A percentile compares a stretch with the other conserved stretches of the same genome.
Conservation (phyloP, 495 filamentous ascomycete genomes). For the Penicillium paxilli region DNA sequence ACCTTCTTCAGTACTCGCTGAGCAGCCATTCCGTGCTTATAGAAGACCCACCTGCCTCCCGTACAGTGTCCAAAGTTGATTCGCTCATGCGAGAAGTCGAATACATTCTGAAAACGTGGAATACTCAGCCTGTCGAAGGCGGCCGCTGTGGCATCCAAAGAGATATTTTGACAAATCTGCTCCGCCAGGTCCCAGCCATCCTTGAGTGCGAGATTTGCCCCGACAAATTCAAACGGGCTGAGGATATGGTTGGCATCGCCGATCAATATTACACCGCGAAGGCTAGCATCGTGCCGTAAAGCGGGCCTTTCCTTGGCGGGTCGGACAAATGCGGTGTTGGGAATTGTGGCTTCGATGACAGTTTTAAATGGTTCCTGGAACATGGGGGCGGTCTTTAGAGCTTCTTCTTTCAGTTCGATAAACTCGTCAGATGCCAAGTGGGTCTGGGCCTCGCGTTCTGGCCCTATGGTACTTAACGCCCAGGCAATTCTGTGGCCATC, state of each 20-base stretch:
- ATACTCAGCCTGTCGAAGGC: slow-evolving; percentile 9
- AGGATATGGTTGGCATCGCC: slow-evolving; percentile 14
- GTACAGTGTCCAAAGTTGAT: slow-evolving; percentile 9
- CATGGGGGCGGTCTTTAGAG: slow-evolving; percentile 4
- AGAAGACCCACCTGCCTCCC: slow-evolving; percentile 8
- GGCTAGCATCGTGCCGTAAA: slow-evolving; percentile 2
- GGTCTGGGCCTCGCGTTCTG: slow-evolving; percentile 2
- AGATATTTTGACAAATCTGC: slow-evolving; percentile 8
- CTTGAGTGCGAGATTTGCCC: slow-evolving; percentile 9
- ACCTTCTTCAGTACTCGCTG: slow-evolving; percentile 8
- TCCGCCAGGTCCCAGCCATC: slow-evolving; percentile 12
- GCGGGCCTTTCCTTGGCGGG: slow-evolving; percentile 9
- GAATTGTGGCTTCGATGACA: slow-evolving; percentile 3
- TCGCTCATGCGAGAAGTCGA: slow-evolving; percentile 8
- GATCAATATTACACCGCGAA: slow-evolving; percentile 8
- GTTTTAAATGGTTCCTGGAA: slow-evolving; percentile 13
- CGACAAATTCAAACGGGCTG: slow-evolving; percentile 7
- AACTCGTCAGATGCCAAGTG: background rate
- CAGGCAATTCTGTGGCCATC: slow-evolving; percentile 3
- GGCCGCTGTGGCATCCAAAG: background rate
- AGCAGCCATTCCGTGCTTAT: slow-evolving; percentile 14
- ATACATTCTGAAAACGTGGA: slow-evolving; percentile 5
- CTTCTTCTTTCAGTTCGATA: slow-evolving; percentile 2
- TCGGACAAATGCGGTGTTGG: slow-evolving; percentile 7
- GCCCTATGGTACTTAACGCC: slow-evolving; percentile 5